These are phyloP conservation scores for Penicillium canariense DNA, from an alignment of 495 filamentous ascomycete genomes.

Conservation along the genomic window DNA sequence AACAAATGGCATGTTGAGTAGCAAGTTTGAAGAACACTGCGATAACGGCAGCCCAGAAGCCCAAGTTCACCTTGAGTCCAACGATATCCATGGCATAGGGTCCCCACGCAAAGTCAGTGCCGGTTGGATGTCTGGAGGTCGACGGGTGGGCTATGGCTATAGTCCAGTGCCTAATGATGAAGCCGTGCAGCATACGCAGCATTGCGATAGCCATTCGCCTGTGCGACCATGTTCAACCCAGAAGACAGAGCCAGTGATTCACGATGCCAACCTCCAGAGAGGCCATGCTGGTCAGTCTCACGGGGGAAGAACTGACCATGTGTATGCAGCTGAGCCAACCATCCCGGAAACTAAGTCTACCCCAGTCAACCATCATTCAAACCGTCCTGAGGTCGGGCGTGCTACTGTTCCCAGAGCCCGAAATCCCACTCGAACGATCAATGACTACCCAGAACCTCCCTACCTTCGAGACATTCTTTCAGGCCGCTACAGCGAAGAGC, in stretches of 20 bases:
- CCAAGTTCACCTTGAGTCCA: not conserved
- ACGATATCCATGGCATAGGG: constrained; percentile 2
- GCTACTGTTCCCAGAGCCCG: not conserved
- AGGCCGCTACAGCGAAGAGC: constrained; percentile 6
- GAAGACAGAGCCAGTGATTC: not conserved
- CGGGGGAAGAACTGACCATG: not conserved
- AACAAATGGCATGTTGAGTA: constrained; percentile 8
- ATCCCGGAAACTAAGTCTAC: not conserved
- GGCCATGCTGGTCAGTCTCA: not conserved
- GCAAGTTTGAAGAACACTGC: constrained; percentile 36
- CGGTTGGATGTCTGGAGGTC: constrained; percentile 48
- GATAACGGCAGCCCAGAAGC: constrained; percentile 11
- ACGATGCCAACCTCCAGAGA: not conserved
- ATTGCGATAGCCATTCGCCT: not conserved
- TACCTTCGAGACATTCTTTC: constrained; percentile 4
- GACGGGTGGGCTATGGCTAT: constrained; percentile 46
- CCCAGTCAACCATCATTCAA: not conserved
- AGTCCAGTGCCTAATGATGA: constrained; percentile 29
- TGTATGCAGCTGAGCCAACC: not conserved
- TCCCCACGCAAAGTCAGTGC: constrained; percentile 39
- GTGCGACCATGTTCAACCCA: not conserved
- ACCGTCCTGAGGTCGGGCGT: not conserved
- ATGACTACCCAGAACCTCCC: constrained; percentile 1
- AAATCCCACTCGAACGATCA: not conserved
- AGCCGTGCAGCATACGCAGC: constrained; percentile 1